These are phyloP conservation scores for Arabis hirsuta DNA, from an alignment of 345 rosid genomes.

Conservation along the genomic window DNA sequence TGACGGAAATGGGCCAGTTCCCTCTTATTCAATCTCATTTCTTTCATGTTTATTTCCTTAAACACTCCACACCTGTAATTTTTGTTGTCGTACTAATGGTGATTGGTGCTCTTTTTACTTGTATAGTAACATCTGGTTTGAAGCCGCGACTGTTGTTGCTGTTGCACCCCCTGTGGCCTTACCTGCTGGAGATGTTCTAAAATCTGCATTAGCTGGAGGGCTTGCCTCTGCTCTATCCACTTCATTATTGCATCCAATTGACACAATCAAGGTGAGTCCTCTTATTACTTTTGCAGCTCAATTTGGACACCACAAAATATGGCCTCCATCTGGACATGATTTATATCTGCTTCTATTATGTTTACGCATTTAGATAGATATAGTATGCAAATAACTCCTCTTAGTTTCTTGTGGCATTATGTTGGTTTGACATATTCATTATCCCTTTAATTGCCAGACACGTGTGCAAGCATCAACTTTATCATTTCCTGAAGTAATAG, in stretches of 20 bases:
- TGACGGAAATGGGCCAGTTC: conserved; percentile 4
- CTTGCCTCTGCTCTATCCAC: conserved; percentile 92
- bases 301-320: not conserved
- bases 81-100: conserved; percentile 13
- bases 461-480: conserved; percentile 95
- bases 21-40: not conserved
- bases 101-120: conserved; percentile 16
- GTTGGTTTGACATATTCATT: conserved; percentile 29
- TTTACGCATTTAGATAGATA: conserved; percentile 17
- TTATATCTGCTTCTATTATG: conserved; percentile 10
- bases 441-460: conserved; percentile 58
- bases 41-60: conserved; percentile 5
- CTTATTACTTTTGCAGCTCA: conserved; percentile 25
- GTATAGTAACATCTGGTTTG: conserved; percentile 90
- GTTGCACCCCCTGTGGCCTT: conserved; percentile 91
- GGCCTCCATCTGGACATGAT: too few species aligned
- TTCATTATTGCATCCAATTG: conserved; percentile 85
- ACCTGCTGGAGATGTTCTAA: conserved; percentile 88
- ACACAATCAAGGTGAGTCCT: conserved; percentile 75
- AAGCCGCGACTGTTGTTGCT: conserved; percentile 97
- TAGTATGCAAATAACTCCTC: not conserved
- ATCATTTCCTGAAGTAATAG: conserved; percentile 78
- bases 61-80: conserved; percentile 1
- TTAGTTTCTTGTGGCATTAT: conserved; percentile 8
- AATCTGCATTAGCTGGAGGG: conserved; percentile 98